These are phyloP conservation scores for Fusarium sp. DNA, from an alignment of 2,329 filamentous ascomycete species.

Conservation along the genomic window DNA sequence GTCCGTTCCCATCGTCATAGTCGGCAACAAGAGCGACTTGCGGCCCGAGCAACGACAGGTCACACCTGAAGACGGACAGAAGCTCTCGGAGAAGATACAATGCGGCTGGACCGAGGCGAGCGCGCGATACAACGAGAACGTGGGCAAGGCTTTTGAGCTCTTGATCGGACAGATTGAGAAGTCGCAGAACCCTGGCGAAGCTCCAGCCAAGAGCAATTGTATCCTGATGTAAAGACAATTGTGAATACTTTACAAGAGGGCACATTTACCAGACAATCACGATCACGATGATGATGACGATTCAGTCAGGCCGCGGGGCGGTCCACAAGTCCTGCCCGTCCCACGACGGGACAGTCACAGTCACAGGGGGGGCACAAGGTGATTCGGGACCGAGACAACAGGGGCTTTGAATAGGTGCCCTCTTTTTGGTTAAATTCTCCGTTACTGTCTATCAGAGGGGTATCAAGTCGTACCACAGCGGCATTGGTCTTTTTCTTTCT, in stretches of 20 bases:
- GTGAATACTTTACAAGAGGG: neutral
- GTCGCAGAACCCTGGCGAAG: conserved; percentile 88
- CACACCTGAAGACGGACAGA: conserved; percentile 84
- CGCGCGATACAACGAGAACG: conserved; percentile 94
- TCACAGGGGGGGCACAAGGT: conserved; percentile 23
- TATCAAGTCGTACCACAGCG: conserved; percentile 16
- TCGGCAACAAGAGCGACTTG: conserved; percentile 97
- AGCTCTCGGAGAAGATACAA: conserved; percentile 85
- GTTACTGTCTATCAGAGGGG: conserved; percentile 15
- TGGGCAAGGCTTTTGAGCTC: conserved; percentile 90
- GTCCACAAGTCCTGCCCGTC: conserved; percentile 27
- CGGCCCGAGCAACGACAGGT: conserved; percentile 94
- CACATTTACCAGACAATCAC: conserved; percentile 20
- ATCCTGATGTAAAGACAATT: conserved; percentile 75
- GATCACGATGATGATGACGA: conserved; percentile 21
- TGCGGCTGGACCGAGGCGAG: conserved; percentile 97
- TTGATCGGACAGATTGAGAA: conserved; percentile 97
- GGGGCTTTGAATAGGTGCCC: conserved; percentile 25
- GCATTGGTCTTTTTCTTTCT: conserved; percentile 21
- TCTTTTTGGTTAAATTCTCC: conserved; percentile 38
- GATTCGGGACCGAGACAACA: conserved; percentile 30
- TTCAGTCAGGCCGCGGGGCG: conserved; percentile 31
- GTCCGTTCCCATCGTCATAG: conserved; percentile 91
- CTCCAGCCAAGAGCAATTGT: conserved; percentile 84
- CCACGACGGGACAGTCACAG: conserved; percentile 25